phyloP scores from a whole-genome alignment of 768 basidiomycete genomes.

The Boletus rubropictus region DNA sequence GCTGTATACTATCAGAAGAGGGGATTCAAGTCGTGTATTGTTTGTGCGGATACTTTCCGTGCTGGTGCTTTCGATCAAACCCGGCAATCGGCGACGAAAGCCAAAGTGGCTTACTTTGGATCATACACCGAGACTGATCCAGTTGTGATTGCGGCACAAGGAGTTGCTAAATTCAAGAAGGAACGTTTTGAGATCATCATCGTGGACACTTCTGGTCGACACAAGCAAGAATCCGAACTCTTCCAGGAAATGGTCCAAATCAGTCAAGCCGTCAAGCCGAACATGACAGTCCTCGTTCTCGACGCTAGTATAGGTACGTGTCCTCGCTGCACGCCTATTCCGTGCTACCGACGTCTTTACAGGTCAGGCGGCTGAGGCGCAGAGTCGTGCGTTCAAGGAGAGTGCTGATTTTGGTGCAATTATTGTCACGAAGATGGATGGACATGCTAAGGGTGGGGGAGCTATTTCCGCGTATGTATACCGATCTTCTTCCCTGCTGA shows the following conservation, averaged over 20 bases:
- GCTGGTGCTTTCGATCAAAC: conserved; percentile 99
- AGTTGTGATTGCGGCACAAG: conserved; percentile 88
- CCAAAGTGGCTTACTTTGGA: conserved; percentile 98
- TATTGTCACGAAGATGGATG: conserved; percentile 99
- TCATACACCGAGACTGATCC: conserved; percentile 99
- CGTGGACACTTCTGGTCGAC: conserved; percentile 95
- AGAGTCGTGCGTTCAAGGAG: conserved; percentile 95
- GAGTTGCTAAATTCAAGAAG: conserved; percentile 96
- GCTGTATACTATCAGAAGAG: conserved; percentile 96
- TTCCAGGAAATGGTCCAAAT: conserved; percentile 99
- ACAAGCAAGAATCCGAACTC: conserved; percentile 94
- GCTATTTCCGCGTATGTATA: conserved; percentile 92
- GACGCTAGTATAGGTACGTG: conserved; percentile 89
- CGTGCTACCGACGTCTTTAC: conserved; percentile 2
- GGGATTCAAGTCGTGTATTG: conserved; percentile 94
- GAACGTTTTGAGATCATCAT: conserved; percentile 98
- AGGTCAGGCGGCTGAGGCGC: conserved; percentile 98
- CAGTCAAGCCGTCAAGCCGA: conserved; percentile 84
- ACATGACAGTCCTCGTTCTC: conserved; percentile 92
- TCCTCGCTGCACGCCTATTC: background rate
- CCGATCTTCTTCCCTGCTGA: background rate
- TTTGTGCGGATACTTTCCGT: conserved; percentile 99
- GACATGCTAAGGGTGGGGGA: conserved; percentile 97
- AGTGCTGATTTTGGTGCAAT: conserved; percentile 97
- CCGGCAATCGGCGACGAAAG: conserved; percentile 96